Evolutionary conservation across 805 yeast species (phyloP).

Genomic region (Kodamaea nitidulidarum): DNA sequence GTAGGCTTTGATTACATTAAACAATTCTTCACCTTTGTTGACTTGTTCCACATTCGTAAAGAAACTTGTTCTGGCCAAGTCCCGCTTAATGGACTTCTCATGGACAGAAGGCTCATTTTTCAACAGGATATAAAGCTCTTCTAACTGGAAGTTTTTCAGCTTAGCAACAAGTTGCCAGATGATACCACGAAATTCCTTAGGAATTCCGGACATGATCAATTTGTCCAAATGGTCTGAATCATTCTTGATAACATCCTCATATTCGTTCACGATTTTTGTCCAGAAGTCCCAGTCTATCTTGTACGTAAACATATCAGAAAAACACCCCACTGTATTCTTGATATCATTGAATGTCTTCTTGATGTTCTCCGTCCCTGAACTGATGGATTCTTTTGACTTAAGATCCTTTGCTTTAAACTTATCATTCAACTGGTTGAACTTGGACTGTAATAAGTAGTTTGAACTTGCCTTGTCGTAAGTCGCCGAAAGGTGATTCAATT

Average conservation of each 20-base stretch:
- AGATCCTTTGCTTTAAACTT: constrained; percentile 48
- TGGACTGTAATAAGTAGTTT: constrained; percentile 56
- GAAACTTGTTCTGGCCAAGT: constrained; percentile 80
- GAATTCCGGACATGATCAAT: constrained; percentile 74
- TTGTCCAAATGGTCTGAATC: constrained; percentile 56
- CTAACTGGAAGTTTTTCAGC: constrained; percentile 63
- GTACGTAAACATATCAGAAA: constrained; percentile 29
- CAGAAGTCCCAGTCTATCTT: constrained; percentile 80
- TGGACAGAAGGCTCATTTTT: constrained; percentile 53
- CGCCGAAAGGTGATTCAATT: constrained; percentile 14
- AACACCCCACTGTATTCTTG: constrained; percentile 43
- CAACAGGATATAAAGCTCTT: constrained; percentile 52
- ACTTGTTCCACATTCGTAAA: constrained; percentile 53
- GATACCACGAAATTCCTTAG: constrained; percentile 79
- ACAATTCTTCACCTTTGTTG: constrained; percentile 61
- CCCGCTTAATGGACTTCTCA: constrained; percentile 76
- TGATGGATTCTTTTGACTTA: constrained; percentile 45
- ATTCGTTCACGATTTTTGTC: constrained; percentile 77
- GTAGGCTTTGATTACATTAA: constrained; percentile 76
- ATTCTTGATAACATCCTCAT: constrained; percentile 58
- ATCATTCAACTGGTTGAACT: constrained; percentile 53
- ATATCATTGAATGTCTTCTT: constrained; percentile 45
- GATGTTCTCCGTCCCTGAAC: constrained; percentile 36
- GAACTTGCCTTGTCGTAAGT: constrained; percentile 19
- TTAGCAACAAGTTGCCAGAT: constrained; percentile 88